Evolutionary conservation across 352 stramenopile genomes (phyloP).

Genomic region (Pelagophyceae sp.): DNA sequence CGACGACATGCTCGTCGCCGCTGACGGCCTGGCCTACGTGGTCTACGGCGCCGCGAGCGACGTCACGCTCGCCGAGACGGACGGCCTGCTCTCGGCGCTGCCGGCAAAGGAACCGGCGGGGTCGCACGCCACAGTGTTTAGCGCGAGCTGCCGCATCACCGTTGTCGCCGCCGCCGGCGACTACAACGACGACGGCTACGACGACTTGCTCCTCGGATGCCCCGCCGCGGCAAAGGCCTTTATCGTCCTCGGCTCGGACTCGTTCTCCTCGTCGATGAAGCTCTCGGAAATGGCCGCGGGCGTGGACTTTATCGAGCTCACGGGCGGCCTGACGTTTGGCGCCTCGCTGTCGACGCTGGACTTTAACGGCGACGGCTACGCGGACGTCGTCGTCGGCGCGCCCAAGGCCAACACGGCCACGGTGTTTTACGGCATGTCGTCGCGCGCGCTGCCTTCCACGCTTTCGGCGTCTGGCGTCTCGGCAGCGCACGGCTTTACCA

Average conservation of each 20-base stretch:
- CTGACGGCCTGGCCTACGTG: slow-evolving; percentile 2
- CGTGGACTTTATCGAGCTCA: slow-evolving; percentile 1
- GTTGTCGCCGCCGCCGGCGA: neutral
- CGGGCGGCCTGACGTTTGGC: neutral
- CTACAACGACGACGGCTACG: slow-evolving; percentile 11
- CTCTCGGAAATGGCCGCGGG: neutral
- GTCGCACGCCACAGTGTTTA: neutral
- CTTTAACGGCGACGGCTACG: slow-evolving; percentile 12
- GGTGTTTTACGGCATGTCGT: neutral
- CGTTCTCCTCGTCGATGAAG: neutral
- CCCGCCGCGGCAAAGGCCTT: neutral
- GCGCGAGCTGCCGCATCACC: neutral
- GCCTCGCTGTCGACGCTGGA: neutral
- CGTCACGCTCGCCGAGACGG: neutral
- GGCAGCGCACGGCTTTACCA: neutral
- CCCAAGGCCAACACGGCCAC: neutral
- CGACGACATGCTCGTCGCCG: slow-evolving; percentile 5
- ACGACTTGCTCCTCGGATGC: neutral
- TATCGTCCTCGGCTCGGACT: neutral
- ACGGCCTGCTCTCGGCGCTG: neutral
- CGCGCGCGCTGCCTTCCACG: neutral
- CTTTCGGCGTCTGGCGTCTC: neutral
- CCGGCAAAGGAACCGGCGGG: neutral
- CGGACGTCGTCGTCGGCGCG: neutral
- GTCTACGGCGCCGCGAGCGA: slow-evolving; percentile 2